Evolutionary conservation across 495 filamentous ascomycete species (phyloP).

Genomic region (Talaromyces trachyspermus): DNA sequence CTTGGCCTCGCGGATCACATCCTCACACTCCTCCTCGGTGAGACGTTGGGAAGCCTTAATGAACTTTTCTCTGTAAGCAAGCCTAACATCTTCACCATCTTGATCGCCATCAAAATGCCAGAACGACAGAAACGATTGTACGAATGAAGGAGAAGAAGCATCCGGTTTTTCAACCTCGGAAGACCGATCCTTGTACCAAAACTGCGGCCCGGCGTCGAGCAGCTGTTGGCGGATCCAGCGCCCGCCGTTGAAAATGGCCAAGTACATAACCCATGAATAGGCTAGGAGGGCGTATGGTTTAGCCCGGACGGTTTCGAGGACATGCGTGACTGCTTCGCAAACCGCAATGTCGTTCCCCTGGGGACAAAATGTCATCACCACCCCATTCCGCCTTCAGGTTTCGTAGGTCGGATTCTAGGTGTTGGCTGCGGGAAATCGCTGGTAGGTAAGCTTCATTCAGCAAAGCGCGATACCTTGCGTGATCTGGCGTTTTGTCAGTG

Average conservation of each 20-base stretch:
- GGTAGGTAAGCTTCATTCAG: conserved; percentile 1
- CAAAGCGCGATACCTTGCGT: background rate
- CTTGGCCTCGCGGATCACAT: background rate
- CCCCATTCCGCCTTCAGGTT: conserved; percentile 5
- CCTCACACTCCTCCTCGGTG: background rate
- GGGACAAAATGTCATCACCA: background rate
- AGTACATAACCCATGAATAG: conserved; percentile 53
- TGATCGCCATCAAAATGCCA: conserved; percentile 12
- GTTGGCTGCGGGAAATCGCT: background rate
- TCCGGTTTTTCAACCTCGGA: background rate
- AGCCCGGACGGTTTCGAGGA: conserved; percentile 14
- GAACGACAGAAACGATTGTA: conserved; percentile 8
- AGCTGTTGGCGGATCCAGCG: conserved; percentile 43
- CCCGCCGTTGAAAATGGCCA: conserved; percentile 53
- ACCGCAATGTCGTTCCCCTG: background rate
- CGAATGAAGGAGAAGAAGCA: background rate
- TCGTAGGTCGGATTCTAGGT: conserved; percentile 1
- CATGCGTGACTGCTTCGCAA: conserved; percentile 16
- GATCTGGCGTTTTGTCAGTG: background rate
- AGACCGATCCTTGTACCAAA: conserved; percentile 25
- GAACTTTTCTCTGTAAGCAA: conserved; percentile 7
- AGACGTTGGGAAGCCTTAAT: background rate
- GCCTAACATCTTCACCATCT: conserved; percentile 16
- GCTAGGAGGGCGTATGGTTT: conserved; percentile 48
- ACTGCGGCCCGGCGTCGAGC: conserved; percentile 29